phyloP scores from a whole-genome alignment of 2,329 filamentous ascomycete genomes.

The Lecanosticta acicola region DNA sequence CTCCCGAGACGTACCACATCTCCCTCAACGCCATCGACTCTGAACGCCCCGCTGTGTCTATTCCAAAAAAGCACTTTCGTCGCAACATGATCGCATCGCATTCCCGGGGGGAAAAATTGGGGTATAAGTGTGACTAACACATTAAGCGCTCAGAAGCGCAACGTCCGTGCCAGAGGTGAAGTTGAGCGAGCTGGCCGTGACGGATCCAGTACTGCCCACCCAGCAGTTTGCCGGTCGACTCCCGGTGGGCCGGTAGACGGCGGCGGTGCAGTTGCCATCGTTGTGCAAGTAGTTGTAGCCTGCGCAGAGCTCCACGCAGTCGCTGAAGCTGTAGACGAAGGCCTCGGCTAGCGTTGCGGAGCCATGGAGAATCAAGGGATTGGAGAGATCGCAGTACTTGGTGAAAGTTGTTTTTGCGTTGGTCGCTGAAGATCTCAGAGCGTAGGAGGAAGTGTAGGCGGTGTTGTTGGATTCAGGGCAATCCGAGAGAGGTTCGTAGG shows the following conservation, averaged over 20 bases:
- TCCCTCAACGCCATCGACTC: background rate
- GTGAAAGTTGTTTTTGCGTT: conserved; percentile 28
- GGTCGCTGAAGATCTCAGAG: conserved; percentile 8
- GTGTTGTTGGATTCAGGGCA: conserved; percentile 32
- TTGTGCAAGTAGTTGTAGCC: conserved; percentile 26
- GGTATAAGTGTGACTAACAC: conserved; percentile 8
- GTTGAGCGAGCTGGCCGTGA: conserved; percentile 13
- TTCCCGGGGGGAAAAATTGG: background rate
- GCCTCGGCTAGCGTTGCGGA: conserved; percentile 24
- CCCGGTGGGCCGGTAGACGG: conserved; percentile 27
- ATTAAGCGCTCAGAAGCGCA: conserved; percentile 17
- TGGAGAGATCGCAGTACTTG: conserved; percentile 30
- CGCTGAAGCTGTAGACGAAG: conserved; percentile 34
- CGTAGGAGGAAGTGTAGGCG: conserved; percentile 26
- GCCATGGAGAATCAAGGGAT: conserved; percentile 21
- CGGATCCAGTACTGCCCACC: conserved; percentile 22
- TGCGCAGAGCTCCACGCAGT: conserved; percentile 35
- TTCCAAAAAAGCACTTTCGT: background rate
- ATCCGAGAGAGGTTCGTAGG: conserved; percentile 29
- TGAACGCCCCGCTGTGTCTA: conserved; percentile 1
- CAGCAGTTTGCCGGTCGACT: conserved; percentile 31
- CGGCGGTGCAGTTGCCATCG: conserved; percentile 27
- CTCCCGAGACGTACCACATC: background rate
- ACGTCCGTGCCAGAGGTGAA: conserved; percentile 20
- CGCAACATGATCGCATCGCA: background rate